Evolutionary conservation across 1,284 basidiomycete genomes (phyloP).

Genomic region (Pseudozyma tsukubaensis): DNA sequence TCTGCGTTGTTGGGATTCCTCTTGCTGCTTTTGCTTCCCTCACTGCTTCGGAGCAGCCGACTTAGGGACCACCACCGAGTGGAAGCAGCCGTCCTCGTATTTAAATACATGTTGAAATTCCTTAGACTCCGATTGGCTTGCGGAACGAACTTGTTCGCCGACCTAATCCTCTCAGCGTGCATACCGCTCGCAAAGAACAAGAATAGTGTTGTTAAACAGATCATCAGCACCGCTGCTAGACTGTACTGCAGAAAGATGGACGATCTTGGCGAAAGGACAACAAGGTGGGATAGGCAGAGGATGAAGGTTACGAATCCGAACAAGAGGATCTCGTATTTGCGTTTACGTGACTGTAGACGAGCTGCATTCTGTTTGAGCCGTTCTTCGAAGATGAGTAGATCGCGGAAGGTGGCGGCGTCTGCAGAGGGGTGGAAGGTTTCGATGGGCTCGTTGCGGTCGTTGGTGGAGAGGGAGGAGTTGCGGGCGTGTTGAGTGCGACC

Average conservation of each 20-base stretch:
- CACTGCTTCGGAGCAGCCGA: constrained; percentile 3
- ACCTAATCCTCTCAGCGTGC: constrained; percentile 94
- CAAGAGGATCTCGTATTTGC: constrained; percentile 77
- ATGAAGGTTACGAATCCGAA: constrained; percentile 74
- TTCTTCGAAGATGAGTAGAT: constrained; percentile 93
- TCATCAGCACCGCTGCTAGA: constrained; percentile 55
- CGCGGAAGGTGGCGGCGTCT: constrained; percentile 82
- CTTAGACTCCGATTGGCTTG: constrained; percentile 92
- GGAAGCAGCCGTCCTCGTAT: constrained; percentile 82
- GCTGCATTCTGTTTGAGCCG: constrained; percentile 91
- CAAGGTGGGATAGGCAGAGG: constrained; percentile 78
- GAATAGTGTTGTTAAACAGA: constrained; percentile 79
- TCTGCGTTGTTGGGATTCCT: neutral
- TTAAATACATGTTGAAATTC: constrained; percentile 95
- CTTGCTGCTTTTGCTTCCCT: neutral
- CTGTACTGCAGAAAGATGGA: constrained; percentile 54
- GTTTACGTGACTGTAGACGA: constrained; percentile 81
- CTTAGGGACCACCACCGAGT: constrained; percentile 13
- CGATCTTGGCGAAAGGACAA: constrained; percentile 72
- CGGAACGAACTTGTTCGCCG: constrained; percentile 97
- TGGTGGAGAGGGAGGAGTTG: constrained; percentile 8
- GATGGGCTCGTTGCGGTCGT: constrained; percentile 31
- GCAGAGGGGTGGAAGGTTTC: constrained; percentile 73
- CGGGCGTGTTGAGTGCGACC: constrained; percentile 33
- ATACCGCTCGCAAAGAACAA: constrained; percentile 97